Percentiles rank a stretch among this genome's conserved stretches.
phyloP scores from a whole-genome alignment of 768 basidiomycete species.

The Lactifluus volemus region DNA sequence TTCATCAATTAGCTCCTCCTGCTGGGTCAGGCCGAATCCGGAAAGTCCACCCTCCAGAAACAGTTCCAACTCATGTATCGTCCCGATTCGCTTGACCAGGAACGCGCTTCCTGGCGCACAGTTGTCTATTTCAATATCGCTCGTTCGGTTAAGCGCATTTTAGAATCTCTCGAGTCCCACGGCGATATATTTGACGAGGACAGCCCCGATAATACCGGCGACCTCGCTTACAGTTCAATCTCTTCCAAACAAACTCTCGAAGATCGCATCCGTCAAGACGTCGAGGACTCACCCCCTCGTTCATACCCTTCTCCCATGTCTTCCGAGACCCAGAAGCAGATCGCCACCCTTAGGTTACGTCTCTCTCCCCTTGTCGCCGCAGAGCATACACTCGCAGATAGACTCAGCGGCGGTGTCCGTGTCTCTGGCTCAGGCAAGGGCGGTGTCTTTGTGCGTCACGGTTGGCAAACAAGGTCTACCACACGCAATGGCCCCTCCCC shows the following conservation, averaged over 20 bases:
- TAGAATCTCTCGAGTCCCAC: constrained; percentile 28
- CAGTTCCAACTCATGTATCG: constrained; percentile 79
- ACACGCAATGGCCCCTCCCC: constrained; percentile 26
- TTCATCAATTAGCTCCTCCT: constrained; percentile 45
- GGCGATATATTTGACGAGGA: constrained; percentile 16
- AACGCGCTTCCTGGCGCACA: constrained; percentile 68
- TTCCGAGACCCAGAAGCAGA: constrained; percentile 14
- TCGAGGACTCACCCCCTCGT: not conserved
- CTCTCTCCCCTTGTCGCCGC: constrained; percentile 51
- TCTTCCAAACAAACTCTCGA: constrained; percentile 5
- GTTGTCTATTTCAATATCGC: constrained; percentile 75
- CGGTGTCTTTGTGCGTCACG: constrained; percentile 66
- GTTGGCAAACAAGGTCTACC: constrained; percentile 69
- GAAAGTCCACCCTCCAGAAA: constrained; percentile 70
- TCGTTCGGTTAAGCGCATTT: constrained; percentile 31
- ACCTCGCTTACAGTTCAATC: not conserved
- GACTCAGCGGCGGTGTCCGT: constrained; percentile 63
- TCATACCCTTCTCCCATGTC: not conserved
- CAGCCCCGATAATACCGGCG: not conserved
- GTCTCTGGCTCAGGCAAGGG: constrained; percentile 72
- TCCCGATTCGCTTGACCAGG: constrained; percentile 57
- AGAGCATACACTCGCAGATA: constrained; percentile 58
- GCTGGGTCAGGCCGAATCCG: constrained; percentile 71
- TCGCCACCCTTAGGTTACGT: constrained; percentile 40
- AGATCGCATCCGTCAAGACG: not conserved